Evolutionary conservation across 1,139 yeast genomes (phyloP), one percentile per base, ranked within the genome.

Genomic region (Scheffersomyces insectosa): DNA sequence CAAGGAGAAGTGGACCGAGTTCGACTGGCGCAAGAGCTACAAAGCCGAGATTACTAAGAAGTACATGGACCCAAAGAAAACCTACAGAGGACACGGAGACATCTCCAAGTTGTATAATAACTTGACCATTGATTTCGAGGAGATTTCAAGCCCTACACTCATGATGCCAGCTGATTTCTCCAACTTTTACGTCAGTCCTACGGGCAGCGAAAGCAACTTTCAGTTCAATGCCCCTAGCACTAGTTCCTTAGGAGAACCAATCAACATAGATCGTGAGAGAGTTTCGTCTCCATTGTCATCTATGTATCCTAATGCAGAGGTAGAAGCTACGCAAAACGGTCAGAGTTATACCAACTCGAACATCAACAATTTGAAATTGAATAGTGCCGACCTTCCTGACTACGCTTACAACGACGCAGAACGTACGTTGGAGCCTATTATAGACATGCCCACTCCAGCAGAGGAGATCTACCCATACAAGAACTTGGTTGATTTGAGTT

Each of bases 1-100:
- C 12, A 38, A 46, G 6, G 69, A 69, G 40, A 47, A 57, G 16
- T 77, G 81, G 82, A 50, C 53, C 40, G 66, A 61, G 32, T 47
- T 52, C 41, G 71, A 74, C 40, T 77, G 80, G 80, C 59, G 65
- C 39, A 55, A 51, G 37, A 64, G 67, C 16, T 64, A 72, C 54
- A 76, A 75, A 52, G 38, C 41, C 1, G 11, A 11, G 8, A 36
- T 47, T 30, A 34, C 28, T 2, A 31, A 39, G 12, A 35, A 33
- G n/a, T 41, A 40, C 29, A 14, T 40, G 14, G 28, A 36, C 13
- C 27, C 35, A 16, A 43, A 48, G 39, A 49, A 51, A 7, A 46
- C 38, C 44, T 62, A 60, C 48, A 60, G 55, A 42, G 77, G 77
- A 5, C 46, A 42, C 39, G 76, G 76, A 5, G 63, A 66, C 46